A percentile compares a stretch with the other conserved stretches of the same genome.
These are phyloP conservation scores for Paramecium biaurelia DNA, from an alignment of 73 alveolate genomes.

Conservation along the genomic window DNA sequence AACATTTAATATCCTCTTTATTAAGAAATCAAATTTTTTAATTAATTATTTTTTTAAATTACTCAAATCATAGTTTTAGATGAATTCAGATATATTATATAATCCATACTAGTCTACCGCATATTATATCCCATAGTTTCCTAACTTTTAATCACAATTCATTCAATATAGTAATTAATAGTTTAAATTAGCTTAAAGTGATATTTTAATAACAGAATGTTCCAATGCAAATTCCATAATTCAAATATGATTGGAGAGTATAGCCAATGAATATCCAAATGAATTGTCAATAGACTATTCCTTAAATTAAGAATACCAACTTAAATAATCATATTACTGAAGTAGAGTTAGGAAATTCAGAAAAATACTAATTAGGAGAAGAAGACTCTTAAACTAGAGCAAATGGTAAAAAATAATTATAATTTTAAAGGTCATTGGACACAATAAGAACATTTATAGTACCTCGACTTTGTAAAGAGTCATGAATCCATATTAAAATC, in stretches of 20 bases:
- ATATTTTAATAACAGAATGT: not conserved
- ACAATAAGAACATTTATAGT: not conserved
- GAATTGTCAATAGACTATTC: not conserved
- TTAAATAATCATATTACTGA: not conserved
- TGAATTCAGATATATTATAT: not conserved
- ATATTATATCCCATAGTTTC: not conserved
- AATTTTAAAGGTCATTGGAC: slow-evolving; percentile 42
- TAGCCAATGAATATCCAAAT: not conserved
- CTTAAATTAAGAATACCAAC: not conserved
- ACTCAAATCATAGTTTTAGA: not conserved
- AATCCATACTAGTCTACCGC: not conserved
- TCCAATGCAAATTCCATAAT: not conserved
- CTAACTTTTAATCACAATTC: not conserved
- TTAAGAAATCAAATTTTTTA: not conserved
- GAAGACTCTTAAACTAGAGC: not conserved
- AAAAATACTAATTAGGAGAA: not conserved
- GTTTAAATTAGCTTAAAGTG: not conserved
- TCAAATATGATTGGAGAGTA: not conserved
- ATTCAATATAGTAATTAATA: not conserved
- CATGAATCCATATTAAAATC: not conserved
- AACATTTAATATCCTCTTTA: not conserved
- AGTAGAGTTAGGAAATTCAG: not conserved
- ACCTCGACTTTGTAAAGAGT: not conserved
- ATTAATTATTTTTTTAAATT: not conserved
- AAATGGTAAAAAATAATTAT: not conserved